Evolutionary conservation across 352 stramenopile species (phyloP), one percentile per base, ranked within the genome.

Genomic region (Phytophthora lateralis): DNA sequence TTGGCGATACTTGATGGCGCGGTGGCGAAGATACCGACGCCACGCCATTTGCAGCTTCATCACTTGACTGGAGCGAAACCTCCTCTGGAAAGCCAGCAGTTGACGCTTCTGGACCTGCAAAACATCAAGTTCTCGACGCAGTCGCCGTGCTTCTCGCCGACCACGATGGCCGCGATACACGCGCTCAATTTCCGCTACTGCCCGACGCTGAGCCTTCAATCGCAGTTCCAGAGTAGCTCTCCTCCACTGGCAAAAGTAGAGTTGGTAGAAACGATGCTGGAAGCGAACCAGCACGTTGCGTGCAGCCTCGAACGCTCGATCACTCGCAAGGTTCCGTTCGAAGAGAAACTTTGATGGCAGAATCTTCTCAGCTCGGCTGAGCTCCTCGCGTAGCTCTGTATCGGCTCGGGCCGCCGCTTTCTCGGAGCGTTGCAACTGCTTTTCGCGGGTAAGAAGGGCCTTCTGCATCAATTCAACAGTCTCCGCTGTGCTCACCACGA

Each of bases 301-400:
- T 26, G 85, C 74, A 30, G 73, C 76, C 6, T 82, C 45, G 7
- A 88, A 38, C 6, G 76, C 69, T 45, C 76, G 76, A 35, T 80
- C 65, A 14, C 74, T 56, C 1, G 56, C 76, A 12, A 90, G 60
- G 21, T 88, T 80, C 9, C 69, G 69, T 46, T 87, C 80, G 54
- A 90, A 90, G 3, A 90, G 67, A 37, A 88, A 90, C 26, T 75
- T 62, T 8, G 65, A 72, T 11, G 80, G 74, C 7, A 90, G 37
- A 10, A 87, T 48, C 15, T 60, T 59, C 41, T 87, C 69, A 1
- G 75, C 71, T 3, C 64, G 46, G 9, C 10, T 34, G 3, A 89
- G 29, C 20, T 82, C 50, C 38, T 59, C 30, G 0, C 76, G 56
- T 24, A 87, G 41, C 11, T 73, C 55, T 3, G 57, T 21, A 4